Evolutionary conservation across 2,329 filamentous ascomycete species (phyloP).

Genomic region (Aspergillus sp.): DNA sequence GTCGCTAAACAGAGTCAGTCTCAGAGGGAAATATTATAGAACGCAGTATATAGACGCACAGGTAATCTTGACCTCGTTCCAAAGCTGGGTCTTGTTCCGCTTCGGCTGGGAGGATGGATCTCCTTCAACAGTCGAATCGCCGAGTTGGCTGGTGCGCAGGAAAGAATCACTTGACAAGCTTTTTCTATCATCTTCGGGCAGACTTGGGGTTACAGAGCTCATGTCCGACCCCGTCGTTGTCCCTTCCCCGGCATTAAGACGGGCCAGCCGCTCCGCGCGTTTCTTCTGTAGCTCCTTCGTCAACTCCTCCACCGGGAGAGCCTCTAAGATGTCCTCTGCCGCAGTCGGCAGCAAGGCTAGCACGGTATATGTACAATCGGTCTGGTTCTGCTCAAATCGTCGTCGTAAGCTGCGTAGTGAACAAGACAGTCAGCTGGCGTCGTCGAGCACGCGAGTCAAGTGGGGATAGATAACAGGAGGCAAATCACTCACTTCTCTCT

Average conservation of each 20-base stretch:
- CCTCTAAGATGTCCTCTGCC: constrained; percentile 82
- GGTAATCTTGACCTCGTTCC: constrained; percentile 96
- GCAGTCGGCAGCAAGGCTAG: constrained; percentile 92
- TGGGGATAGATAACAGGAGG: background rate
- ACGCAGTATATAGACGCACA: constrained; percentile 54
- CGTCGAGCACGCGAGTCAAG: constrained; percentile 14
- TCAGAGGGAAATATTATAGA: background rate
- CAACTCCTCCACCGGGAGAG: constrained; percentile 87
- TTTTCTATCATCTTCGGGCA: constrained; percentile 78
- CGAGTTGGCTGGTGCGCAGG: constrained; percentile 76
- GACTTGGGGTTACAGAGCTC: constrained; percentile 61
- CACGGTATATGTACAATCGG: constrained; percentile 97
- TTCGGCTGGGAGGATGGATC: constrained; percentile 53
- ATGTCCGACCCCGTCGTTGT: constrained; percentile 52
- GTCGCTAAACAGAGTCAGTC: constrained; percentile 61
- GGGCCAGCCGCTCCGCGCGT: constrained; percentile 70
- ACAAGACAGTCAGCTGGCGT: constrained; percentile 12
- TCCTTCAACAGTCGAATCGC: constrained; percentile 54
- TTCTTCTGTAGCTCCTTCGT: constrained; percentile 93
- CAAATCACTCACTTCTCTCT: constrained; percentile 78
- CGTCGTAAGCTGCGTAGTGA: constrained; percentile 71
- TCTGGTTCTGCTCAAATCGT: constrained; percentile 97
- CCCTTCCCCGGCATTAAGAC: constrained; percentile 57
- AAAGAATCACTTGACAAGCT: constrained; percentile 79
- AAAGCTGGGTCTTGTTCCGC: constrained; percentile 88